phyloP scores from a whole-genome alignment of 2,329 filamentous ascomycete genomes.

The Colletotrichum orbiculare region DNA sequence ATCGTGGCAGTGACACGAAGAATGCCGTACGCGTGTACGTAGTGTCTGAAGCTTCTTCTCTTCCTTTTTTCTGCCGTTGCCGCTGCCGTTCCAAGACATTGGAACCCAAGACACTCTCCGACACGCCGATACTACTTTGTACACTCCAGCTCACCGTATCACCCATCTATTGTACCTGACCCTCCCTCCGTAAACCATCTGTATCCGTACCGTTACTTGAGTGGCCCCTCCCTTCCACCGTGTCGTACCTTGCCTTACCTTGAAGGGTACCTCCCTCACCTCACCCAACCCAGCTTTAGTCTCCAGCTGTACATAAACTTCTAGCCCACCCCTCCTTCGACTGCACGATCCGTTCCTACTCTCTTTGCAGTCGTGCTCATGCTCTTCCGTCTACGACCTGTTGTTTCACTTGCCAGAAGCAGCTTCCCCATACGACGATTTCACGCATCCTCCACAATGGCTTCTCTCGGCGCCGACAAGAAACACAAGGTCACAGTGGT shows the following conservation, averaged over 20 bases:
- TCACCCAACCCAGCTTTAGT: constrained; percentile 2
- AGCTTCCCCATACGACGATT: constrained; percentile 26
- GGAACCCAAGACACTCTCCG: no score
- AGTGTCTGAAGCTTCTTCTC: no score
- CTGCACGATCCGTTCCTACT: background rate
- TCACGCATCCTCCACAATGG: constrained; percentile 39
- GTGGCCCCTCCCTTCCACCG: constrained; percentile 27
- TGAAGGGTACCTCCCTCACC: constrained; percentile 4
- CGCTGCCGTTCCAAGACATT: no score
- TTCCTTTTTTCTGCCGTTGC: no score
- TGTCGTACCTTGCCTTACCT: background rate
- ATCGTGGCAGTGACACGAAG: no score
- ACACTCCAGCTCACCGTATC: no score
- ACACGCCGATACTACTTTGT: no score
- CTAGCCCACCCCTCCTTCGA: constrained; percentile 15
- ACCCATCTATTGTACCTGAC: no score
- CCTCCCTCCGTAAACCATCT: background rate
- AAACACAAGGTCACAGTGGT: constrained; percentile 95
- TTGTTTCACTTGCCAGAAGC: constrained; percentile 31
- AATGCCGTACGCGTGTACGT: no score
- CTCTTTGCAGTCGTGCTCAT: constrained; percentile 27
- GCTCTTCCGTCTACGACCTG: constrained; percentile 35
- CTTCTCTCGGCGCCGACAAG: constrained; percentile 63
- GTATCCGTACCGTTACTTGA: background rate
- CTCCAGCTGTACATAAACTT: constrained; percentile 28